Base-by-base conservation (phyloP, 257 asterid species). In the Misopates orontium region DNA sequence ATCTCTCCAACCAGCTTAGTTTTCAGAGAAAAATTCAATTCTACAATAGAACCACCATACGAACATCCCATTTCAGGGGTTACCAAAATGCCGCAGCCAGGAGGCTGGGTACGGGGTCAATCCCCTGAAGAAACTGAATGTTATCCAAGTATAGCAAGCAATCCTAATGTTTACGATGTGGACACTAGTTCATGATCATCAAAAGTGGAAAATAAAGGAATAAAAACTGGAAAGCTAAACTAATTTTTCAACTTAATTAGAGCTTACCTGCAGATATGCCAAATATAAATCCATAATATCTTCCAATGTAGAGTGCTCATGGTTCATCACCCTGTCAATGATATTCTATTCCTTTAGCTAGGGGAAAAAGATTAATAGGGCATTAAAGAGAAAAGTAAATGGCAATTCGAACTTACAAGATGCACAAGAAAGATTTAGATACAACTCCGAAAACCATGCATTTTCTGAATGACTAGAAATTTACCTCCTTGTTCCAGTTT, bases 201-300 rank as follows among this genome's bases (percentile, higher is more conserved):
- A 69, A 31, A 56, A 64, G 32, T 47, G 24, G 48, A 61, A 61
- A 50, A 42, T 18, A n/a, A 45, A 17, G 7, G 44, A 12, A 32
- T 9, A 51, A 56, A n/a, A 18, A 22, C 18, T 11, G 73, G 22
- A 71, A 19, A 61, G 4, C 31, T 18, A 50, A 22, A 22, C 25
- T 36, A 47, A 17, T 74, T 69, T 24, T 39, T 22, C 32, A 69
- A 68, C 54, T 49, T 56, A n/a, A 31, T 61, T 41, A 71, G 53
- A 75, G 73, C 90, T 74, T 84, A 89, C 97, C 72, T 93, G 99
- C 71, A 93, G 67, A 80, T 84, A 83, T 15, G 95, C 95, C 84
- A 93, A 75, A 81, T 93, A 93, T 49, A 89, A 82, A 73, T 93
- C 99, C 67, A 93, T 77, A 67, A 86, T 78, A 78, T 93, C 99